Conservation (phyloP, 352 stramenopile species). For the Phytophthora pistaciae region DNA sequence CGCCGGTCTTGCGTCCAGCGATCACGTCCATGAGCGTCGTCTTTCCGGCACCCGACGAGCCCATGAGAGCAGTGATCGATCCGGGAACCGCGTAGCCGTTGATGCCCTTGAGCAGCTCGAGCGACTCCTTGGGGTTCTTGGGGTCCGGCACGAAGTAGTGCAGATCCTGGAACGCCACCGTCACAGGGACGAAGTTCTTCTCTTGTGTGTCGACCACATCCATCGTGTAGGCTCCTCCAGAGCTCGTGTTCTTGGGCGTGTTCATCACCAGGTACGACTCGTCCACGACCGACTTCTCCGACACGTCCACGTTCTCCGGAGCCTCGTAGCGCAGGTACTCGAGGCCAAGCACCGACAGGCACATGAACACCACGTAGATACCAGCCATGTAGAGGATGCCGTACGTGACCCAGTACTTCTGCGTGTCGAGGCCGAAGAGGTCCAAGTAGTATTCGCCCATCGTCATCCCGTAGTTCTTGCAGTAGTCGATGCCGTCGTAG, state of each 20-base stretch:
- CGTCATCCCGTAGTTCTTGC: constrained; percentile 19
- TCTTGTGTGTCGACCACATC: constrained; percentile 19
- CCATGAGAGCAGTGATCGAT: constrained; percentile 41
- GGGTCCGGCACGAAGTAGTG: constrained; percentile 57
- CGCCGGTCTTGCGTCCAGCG: constrained; percentile 22
- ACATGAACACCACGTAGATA: constrained; percentile 32
- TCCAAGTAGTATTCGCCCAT: constrained; percentile 19
- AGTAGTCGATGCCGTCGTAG: constrained; percentile 47
- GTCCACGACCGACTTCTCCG: neutral
- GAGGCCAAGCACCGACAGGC: constrained; percentile 1
- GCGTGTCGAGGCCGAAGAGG: constrained; percentile 32
- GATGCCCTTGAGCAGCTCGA: constrained; percentile 41
- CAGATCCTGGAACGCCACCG: constrained; percentile 19
- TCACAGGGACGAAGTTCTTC: constrained; percentile 34
- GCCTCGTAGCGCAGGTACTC: neutral
- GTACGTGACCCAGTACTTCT: constrained; percentile 34
- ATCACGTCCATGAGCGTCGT: constrained; percentile 35
- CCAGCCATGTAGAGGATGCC: constrained; percentile 18
- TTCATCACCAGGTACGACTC: constrained; percentile 10
- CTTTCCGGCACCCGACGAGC: constrained; percentile 69
- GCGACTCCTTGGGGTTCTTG: constrained; percentile 42
- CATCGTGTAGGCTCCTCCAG: constrained; percentile 7
- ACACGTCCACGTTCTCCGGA: neutral
- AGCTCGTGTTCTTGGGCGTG: constrained; percentile 4
- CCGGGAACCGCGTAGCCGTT: neutral